These are phyloP conservation scores for Raddia guianensis DNA, from an alignment of 176 grass and related monocot genomes.

Conservation along the genomic window DNA sequence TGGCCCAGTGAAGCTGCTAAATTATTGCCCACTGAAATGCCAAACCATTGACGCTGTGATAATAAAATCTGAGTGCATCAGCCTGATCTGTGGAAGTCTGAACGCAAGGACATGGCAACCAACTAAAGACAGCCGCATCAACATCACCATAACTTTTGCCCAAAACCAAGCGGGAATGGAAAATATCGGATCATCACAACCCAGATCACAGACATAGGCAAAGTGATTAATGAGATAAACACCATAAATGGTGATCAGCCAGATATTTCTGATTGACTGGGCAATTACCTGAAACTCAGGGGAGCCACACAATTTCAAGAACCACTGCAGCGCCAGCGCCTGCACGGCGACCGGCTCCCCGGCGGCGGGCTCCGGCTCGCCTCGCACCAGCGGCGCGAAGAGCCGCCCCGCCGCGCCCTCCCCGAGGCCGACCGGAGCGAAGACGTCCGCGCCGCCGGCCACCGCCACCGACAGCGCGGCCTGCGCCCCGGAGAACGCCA, in stretches of 20 bases:
- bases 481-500: conserved; percentile 69
- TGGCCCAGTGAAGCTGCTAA: conserved; percentile 2
- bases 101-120: conserved; percentile 40
- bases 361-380: conserved; percentile 46
- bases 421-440: conserved; percentile 46
- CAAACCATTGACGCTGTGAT: conserved; percentile 27
- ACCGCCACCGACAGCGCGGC: conserved; percentile 40
- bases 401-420: conserved; percentile 34
- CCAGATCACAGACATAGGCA: neutral
- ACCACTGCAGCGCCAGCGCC: conserved; percentile 61
- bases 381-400: conserved; percentile 64
- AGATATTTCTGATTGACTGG: conserved; percentile 40
- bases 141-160: conserved; percentile 37
- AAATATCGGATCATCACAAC: conserved; percentile 42
- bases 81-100: conserved; percentile 21
- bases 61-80: conserved; percentile 1
- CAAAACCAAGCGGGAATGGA: neutral
- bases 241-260: neutral
- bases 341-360: conserved; percentile 69
- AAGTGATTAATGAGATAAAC: conserved; percentile 24
- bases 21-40: conserved; percentile 13
- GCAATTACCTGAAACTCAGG: conserved; percentile 79
- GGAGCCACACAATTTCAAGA: conserved; percentile 49
- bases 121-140: conserved; percentile 39
- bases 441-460: conserved; percentile 37